A percentile compares a stretch with the other conserved stretches of the same genome.
Evolutionary conservation across 768 basidiomycete genomes (phyloP).

Genomic region (Hypsizygus marmoreus): DNA sequence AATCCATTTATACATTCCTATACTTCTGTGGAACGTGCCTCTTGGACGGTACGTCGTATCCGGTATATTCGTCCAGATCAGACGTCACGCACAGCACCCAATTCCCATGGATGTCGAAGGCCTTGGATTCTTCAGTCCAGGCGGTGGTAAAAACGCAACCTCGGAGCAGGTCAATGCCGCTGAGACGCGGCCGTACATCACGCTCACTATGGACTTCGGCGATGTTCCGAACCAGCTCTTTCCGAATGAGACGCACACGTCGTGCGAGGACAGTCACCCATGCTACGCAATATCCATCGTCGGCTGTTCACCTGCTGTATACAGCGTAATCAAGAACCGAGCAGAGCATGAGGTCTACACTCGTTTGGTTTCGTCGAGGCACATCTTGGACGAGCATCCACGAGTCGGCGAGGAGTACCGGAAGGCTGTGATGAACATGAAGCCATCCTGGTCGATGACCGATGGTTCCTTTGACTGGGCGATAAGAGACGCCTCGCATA

Average conservation of each 20-base stretch:
- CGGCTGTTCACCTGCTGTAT: conserved; percentile 3
- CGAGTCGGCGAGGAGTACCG: too few species aligned
- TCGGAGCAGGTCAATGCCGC: too few species aligned
- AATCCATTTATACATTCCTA: conserved; percentile 12
- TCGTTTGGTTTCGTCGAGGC: too few species aligned
- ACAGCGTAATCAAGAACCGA: neutral
- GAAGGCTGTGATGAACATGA: too few species aligned
- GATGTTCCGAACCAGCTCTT: too few species aligned
- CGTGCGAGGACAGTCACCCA: conserved; percentile 4
- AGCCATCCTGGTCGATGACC: too few species aligned
- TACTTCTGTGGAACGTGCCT: conserved; percentile 31
- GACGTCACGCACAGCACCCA: neutral
- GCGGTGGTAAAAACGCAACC: too few species aligned
- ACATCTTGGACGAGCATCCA: too few species aligned
- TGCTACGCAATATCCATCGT: neutral
- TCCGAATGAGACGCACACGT: too few species aligned
- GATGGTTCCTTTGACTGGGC: too few species aligned
- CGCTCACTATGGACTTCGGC: conserved; percentile 8
- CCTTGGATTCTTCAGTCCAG: conserved; percentile 1
- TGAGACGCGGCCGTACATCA: conserved; percentile 8
- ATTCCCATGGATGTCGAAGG: conserved; percentile 5
- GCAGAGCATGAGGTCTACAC: too few species aligned
- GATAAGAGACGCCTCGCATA: too few species aligned
- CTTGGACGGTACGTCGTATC: conserved; percentile 29
- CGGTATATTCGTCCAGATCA: conserved; percentile 3